Conservation (phyloP, 768 basidiomycete genomes). For the Flagelloscypha sp. region DNA sequence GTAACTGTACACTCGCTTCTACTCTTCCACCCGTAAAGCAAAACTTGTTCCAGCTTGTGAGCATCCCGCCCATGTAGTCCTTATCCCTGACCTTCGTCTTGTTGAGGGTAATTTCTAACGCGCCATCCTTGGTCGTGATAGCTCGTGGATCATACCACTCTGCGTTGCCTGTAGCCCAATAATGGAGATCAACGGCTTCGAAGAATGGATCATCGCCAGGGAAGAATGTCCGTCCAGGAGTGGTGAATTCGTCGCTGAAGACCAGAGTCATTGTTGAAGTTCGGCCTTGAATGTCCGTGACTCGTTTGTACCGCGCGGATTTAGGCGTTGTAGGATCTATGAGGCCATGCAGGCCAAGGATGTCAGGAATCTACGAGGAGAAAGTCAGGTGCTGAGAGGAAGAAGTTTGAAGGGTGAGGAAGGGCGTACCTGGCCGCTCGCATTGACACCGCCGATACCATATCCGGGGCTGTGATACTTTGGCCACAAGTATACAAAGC, state of each 20-base stretch:
- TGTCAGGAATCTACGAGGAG: constrained; percentile 50
- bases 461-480: constrained; percentile 46
- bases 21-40: constrained; percentile 77
- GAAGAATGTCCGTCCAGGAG: constrained; percentile 62
- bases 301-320: constrained; percentile 45
- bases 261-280: constrained; percentile 55
- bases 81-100: constrained; percentile 59
- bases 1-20: constrained; percentile 37
- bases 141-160: constrained; percentile 74
- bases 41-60: constrained; percentile 63
- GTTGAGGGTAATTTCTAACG: constrained; percentile 61
- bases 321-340: constrained; percentile 75
- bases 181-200: constrained; percentile 52
- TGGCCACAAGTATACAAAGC: constrained; percentile 25
- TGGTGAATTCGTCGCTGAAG: constrained; percentile 79
- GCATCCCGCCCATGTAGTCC: constrained; percentile 40
- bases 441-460: constrained; percentile 70
- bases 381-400: constrained; percentile 1
- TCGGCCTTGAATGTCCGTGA: constrained; percentile 59
- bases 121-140: constrained; percentile 62
- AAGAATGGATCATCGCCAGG: constrained; percentile 62
- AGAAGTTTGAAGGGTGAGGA: constrained; percentile 19
- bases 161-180: constrained; percentile 64
- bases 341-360: constrained; percentile 57
- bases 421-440: constrained; percentile 52